These are phyloP conservation scores for Kwoniella botswanensis DNA, from an alignment of 768 basidiomycete species.

Conservation along the genomic window DNA sequence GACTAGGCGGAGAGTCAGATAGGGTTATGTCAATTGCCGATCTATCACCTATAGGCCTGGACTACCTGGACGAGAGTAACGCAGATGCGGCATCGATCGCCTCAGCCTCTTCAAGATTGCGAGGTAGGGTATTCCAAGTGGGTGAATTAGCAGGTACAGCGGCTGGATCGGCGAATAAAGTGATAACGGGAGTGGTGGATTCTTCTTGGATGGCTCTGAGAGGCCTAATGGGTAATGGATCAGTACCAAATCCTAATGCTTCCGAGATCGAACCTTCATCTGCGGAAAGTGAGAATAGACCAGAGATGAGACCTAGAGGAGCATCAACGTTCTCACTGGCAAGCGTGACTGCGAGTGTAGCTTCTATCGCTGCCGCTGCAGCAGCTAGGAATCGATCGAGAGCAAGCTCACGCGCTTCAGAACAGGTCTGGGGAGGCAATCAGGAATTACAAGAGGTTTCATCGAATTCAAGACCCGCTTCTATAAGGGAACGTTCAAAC, in stretches of 20 bases:
- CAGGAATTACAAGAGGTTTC: constrained; percentile 68
- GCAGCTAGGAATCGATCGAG: constrained; percentile 47
- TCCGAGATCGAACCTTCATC: not conserved
- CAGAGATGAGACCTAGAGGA: constrained; percentile 71
- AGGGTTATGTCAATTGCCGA: constrained; percentile 68
- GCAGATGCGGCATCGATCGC: constrained; percentile 62
- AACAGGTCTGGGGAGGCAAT: constrained; percentile 54
- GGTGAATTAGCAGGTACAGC: constrained; percentile 71
- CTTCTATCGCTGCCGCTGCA: constrained; percentile 63
- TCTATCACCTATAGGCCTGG: constrained; percentile 77
- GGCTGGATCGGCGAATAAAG: constrained; percentile 76
- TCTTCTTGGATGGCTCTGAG: constrained; percentile 85
- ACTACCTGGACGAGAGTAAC: constrained; percentile 64
- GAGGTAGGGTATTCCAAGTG: constrained; percentile 77
- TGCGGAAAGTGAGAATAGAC: constrained; percentile 23
- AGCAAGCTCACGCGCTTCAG: constrained; percentile 42
- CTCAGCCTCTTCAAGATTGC: constrained; percentile 65
- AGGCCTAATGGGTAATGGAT: constrained; percentile 64
- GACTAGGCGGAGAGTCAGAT: constrained; percentile 57
- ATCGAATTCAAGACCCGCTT: constrained; percentile 62
- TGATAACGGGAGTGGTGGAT: constrained; percentile 80
- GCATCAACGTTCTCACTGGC: constrained; percentile 84
- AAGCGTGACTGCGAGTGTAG: constrained; percentile 70
- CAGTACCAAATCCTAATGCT: constrained; percentile 8
- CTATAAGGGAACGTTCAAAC: constrained; percentile 58